Evolutionary conservation across 2,329 filamentous ascomycete species (phyloP).

Genomic region (Teratosphaeria viscida): DNA sequence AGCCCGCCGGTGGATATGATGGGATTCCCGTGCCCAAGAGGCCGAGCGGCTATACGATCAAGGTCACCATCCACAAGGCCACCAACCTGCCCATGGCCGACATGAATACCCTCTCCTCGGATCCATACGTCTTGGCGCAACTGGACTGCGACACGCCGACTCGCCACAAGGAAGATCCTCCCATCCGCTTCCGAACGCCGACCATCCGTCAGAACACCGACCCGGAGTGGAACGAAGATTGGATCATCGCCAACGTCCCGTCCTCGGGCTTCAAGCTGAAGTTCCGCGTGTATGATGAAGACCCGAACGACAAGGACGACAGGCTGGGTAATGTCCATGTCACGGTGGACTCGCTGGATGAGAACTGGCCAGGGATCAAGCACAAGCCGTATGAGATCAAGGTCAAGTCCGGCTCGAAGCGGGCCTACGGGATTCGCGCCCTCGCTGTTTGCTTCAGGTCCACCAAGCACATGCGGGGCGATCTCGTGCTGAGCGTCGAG

Average conservation of each 20-base stretch:
- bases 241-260: slow-evolving; percentile 82
- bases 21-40: slow-evolving; percentile 63
- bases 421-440: slow-evolving; percentile 67
- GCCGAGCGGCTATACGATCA: slow-evolving; percentile 66
- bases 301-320: slow-evolving; percentile 76
- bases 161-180: slow-evolving; percentile 77
- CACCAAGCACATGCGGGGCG: slow-evolving; percentile 57
- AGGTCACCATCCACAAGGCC: slow-evolving; percentile 74
- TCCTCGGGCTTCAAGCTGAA: slow-evolving; percentile 72
- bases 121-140: slow-evolving; percentile 74
- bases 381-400: slow-evolving; percentile 59
- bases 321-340: slow-evolving; percentile 78
- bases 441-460: slow-evolving; percentile 53
- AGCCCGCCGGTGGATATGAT: slow-evolving; percentile 70
- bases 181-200: slow-evolving; percentile 60
- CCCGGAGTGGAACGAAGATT: slow-evolving; percentile 73
- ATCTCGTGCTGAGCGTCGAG: slow-evolving; percentile 62
- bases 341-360: slow-evolving; percentile 47
- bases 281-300: slow-evolving; percentile 81
- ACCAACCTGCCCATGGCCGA: slow-evolving; percentile 75
- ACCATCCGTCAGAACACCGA: slow-evolving; percentile 63
- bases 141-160: slow-evolving; percentile 59
- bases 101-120: slow-evolving; percentile 63
- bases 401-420: slow-evolving; percentile 78
- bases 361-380: slow-evolving; percentile 58